Evolutionary conservation across 2,329 filamentous ascomycete species (phyloP), one percentile per base, ranked within the genome.

Genomic region (Diaporthe sp.): DNA sequence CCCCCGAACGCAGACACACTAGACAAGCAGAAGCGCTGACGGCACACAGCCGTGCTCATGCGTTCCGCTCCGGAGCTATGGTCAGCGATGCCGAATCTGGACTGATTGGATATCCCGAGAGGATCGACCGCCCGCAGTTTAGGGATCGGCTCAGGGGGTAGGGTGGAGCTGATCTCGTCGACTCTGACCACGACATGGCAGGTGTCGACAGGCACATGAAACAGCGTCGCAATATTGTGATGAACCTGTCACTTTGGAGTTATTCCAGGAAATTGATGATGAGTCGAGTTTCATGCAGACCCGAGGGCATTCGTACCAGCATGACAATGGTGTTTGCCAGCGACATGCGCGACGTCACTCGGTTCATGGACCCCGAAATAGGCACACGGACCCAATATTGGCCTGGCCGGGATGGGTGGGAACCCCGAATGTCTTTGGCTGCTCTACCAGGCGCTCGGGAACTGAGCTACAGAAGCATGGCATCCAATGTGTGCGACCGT

Each of bases 181-280:
- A 42, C 49, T 53, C 65, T 55, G 65, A 70, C 65, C 49, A 49
- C 53, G 28, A 49, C 53, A 46, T 71, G 55, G 68, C 55, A 71
- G 71, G 60, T 44, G 46, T 73, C 19, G 71, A 73, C 71, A 65
- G 58, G 71, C 44, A 62, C 58, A 61, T 73, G 71, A 73, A 73
- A 73, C 71, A 53, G 34, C 46, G 71, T 72, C 57, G 71, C 57
- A 53, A 62, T 62, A 37, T 53, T 61, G 71, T 72, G 57, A 51
- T 62, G 71, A 61, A 72, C 71, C 19, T 61, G 58, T n/a, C 57
- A 62, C 58, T 34, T 55, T 61, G 28, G 57, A 42, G 44, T 28
- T 51, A 51, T 37, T 62, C 57, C n/a, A 53, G 55, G 31, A 49
- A 42, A 62, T 49, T 62, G 44, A 72, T 62, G 57, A 62, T 72